Evolutionary conservation across 495 filamentous ascomycete genomes (phyloP), one percentile per base, ranked within the genome.

Genomic region (Aspergillus panamensis): DNA sequence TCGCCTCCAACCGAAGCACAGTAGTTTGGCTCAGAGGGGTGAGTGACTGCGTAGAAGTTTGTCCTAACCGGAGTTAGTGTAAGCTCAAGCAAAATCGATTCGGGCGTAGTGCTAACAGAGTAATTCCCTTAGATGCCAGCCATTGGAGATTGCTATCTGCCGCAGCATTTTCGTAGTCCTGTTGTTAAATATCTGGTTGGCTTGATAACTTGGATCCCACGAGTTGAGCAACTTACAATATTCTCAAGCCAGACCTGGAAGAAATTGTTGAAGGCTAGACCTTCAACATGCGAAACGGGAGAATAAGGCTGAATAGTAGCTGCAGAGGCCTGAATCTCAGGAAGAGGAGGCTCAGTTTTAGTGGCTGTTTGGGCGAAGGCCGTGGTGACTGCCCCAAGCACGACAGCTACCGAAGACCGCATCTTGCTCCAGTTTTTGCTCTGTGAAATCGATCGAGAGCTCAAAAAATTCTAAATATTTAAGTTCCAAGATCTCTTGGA

Each of bases 21-120:
- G 68, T 90, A 90, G 72, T 91, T 91, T 5, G 85, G 85, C 70
- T 89, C 75, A 13, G 85, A 88, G 7, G 86, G 86, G 60, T 89
- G 86, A 29, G 85, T 85, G 42, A 82, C 58, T 8, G 76, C 82
- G 51, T 73, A 83, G 74, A 82, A 87, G 74, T 88, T 88, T 59
- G 79, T 81, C 33, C 64, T 67, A 55, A 49, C 3, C 7, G 6
- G 40, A 39, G 25, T 57, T 21, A 59, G 49, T 33, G 8, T 35
- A 8, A 35, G 6, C 1, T 14, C 20, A 14, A 29, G 31, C 2
- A 9, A 44, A 17, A n/a, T n/a, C 16, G 12, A 30, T 16, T n/a
- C 7, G 16, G 1, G 17, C 3, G 0, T 8, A 29, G 21, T 25
- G 50, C 59, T 58, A 16, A 67, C 64, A 90, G 71, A 2, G 75